Evolutionary conservation across 2,329 filamentous ascomycete species (phyloP), one percentile per base, ranked within the genome.

Genomic region (Ceratocystis smalleyi): DNA sequence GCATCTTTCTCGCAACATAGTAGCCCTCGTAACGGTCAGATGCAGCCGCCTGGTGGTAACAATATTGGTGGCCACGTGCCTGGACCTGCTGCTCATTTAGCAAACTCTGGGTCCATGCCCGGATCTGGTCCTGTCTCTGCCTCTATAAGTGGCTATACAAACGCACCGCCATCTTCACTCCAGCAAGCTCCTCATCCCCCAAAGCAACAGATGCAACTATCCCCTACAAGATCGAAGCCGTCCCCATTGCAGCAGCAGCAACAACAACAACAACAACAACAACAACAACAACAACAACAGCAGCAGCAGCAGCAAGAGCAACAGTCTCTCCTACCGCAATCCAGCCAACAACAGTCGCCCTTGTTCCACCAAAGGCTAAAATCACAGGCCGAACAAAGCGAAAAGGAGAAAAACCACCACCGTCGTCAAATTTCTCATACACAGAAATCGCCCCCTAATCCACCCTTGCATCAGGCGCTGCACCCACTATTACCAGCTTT

Each of bases 401-500:
- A 67, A 17, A 66, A 64, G n/a, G 70, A 68, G 19, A 15, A 35
- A 64, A 65, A 12, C 69, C 68, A 55, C n/a, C 60, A 8, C 27
- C 40, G 32, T 49, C 7, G 24, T 24, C 47, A 51, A 27, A 24
- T n/a, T 12, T 24, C 19, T 15, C 47, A 51, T 5, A 51, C 47
- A 51, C 61, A 27, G 43, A 64, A 43, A 32, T 60, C n/a, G 17
- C 43, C 17, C 22, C 43, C 43, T n/a, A n/a, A 51, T n/a, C 12
- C 32, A 49, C 74, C 74, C 61, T 72, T 71, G 27, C 72, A 71
- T 19, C 72, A 73, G 68, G 66, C 71, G 68, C 74, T 69, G 65
- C 75, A 45, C 5, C 62, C 62, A 43, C 22, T 45, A 19, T 45
- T 62, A 15, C 27, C 61, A 43, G 62, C 57, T 40, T 27, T 64